A percentile compares a stretch with the other conserved stretches of the same genome.
These are phyloP conservation scores for Corynascus novoguineensis DNA, from an alignment of 495 filamentous ascomycete genomes.

Conservation along the genomic window DNA sequence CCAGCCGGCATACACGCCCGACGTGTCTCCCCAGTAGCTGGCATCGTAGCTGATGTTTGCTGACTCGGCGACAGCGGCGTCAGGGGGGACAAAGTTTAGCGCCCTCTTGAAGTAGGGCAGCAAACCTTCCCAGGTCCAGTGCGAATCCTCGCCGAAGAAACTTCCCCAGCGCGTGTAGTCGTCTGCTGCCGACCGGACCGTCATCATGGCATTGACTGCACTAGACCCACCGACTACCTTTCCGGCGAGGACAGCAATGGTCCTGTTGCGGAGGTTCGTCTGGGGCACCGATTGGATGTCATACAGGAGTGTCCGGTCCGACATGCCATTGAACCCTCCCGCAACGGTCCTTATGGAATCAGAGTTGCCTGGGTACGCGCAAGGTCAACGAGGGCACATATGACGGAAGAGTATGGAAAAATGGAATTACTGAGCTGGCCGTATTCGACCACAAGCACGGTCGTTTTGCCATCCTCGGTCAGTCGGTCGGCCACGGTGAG, in stretches of 20 bases:
- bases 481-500: conserved; percentile 70
- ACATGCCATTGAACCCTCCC: conserved; percentile 28
- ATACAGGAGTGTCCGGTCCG: conserved; percentile 24
- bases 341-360: conserved; percentile 22
- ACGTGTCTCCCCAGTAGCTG: conserved; percentile 40
- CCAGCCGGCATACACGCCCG: conserved; percentile 38
- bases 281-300: conserved; percentile 42
- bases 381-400: background rate
- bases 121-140: conserved; percentile 44
- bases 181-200: conserved; percentile 38
- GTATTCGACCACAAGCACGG: conserved; percentile 50
- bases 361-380: conserved; percentile 21
- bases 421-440: conserved; percentile 23
- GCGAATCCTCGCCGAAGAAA: conserved; percentile 33
- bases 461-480: conserved; percentile 39
- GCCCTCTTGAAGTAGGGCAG: conserved; percentile 46
- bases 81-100: conserved; percentile 38
- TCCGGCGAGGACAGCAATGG: conserved; percentile 39
- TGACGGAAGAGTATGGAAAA: background rate
- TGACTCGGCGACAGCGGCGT: conserved; percentile 25
- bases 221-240: conserved; percentile 55
- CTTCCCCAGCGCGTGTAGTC: conserved; percentile 46
- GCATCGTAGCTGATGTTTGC: conserved; percentile 40
- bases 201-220: conserved; percentile 52
- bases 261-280: conserved; percentile 30